Percentiles rank a stretch among this genome's conserved stretches.
These are phyloP conservation scores for Parmales sp. DNA, from an alignment of 108 stramenopile species.

Conservation along the genomic window DNA sequence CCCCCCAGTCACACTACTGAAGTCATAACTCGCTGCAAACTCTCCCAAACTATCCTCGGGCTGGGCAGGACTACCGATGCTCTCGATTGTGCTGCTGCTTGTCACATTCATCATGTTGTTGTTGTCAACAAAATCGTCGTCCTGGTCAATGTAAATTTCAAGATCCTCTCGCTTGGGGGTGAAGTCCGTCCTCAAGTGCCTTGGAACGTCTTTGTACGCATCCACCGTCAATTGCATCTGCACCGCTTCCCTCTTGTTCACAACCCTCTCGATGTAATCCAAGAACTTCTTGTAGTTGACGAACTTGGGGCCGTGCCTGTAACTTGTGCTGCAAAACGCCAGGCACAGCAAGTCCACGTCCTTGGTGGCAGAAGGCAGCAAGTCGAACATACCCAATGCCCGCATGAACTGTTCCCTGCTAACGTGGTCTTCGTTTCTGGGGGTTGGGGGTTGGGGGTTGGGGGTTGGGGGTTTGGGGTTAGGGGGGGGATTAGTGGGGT, in stretches of 20 bases:
- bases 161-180: not conserved
- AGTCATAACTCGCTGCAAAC: not conserved
- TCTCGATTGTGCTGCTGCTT: not conserved
- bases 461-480: too few species aligned
- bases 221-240: not conserved
- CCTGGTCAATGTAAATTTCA: too few species aligned
- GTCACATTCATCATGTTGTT: too few species aligned
- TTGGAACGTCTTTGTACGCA: constrained; percentile 7
- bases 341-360: not conserved
- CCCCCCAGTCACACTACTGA: too few species aligned
- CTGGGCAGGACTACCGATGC: too few species aligned
- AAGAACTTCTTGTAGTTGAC: constrained; percentile 12
- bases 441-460: too few species aligned
- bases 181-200: constrained; percentile 4
- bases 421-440: constrained; percentile 7
- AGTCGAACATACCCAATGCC: not conserved
- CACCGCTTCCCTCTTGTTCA: not conserved
- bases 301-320: not conserved
- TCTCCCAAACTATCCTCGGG: not conserved
- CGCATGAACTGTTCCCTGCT: constrained; percentile 4
- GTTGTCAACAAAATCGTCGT: too few species aligned
- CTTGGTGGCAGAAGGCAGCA: not conserved
- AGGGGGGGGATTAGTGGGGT: not conserved
- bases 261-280: constrained; percentile 2
- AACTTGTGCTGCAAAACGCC: not conserved